These are phyloP conservation scores for Acrocalymma vagum DNA, from an alignment of 2,329 filamentous ascomycete genomes.

Conservation along the genomic window DNA sequence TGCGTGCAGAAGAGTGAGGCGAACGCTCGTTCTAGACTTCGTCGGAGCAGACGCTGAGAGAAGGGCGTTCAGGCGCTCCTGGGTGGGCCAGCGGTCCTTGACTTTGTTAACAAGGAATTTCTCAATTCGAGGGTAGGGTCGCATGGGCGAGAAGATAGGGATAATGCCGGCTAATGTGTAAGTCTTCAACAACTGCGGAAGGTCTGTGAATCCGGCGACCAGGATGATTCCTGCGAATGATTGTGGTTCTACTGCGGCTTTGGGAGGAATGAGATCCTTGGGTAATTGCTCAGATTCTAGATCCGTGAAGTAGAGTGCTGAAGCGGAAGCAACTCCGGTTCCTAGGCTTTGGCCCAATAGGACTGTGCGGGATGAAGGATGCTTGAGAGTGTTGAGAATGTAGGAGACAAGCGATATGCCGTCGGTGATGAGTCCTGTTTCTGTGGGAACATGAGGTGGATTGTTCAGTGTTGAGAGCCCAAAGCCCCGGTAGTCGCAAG, in stretches of 20 bases:
- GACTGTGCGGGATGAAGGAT: constrained; percentile 77
- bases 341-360: constrained; percentile 88
- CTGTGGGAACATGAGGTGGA: constrained; percentile 65
- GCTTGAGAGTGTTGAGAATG: constrained; percentile 68
- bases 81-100: constrained; percentile 83
- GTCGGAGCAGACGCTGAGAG: constrained; percentile 52
- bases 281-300: constrained; percentile 32
- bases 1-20: constrained; percentile 80
- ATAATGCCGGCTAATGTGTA: constrained; percentile 83
- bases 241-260: constrained; percentile 32
- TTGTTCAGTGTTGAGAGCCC: constrained; percentile 77
- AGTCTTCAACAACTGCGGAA: constrained; percentile 76
- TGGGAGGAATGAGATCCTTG: constrained; percentile 12
- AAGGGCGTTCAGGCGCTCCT: constrained; percentile 68
- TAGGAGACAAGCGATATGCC: constrained; percentile 77
- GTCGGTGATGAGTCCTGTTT: constrained; percentile 83
- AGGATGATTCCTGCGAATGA: constrained; percentile 84
- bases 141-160: constrained; percentile 80
- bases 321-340: constrained; percentile 81
- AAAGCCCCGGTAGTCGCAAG: constrained; percentile 91
- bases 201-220: constrained; percentile 78
- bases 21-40: constrained; percentile 48
- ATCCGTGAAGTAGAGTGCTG: constrained; percentile 73
- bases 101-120: constrained; percentile 69
- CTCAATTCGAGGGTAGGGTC: constrained; percentile 70